Percentiles rank a stretch among this genome's conserved stretches.
Conservation (phyloP, 768 basidiomycete genomes). For the Pleurotus pulmonarius region DNA sequence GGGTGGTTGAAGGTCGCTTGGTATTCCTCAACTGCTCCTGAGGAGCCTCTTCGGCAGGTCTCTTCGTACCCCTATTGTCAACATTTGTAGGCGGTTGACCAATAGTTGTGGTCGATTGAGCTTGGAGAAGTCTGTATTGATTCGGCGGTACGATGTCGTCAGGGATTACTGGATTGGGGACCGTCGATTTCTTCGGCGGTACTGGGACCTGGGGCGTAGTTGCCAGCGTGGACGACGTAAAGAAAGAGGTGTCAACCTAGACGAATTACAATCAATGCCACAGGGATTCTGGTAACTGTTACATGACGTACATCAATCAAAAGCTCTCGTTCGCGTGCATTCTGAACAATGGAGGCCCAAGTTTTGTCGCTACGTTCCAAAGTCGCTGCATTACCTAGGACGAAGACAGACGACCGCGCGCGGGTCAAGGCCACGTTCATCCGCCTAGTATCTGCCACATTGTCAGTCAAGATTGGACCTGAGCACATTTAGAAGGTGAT, state of each 20-base stretch:
- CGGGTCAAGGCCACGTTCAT: conserved; percentile 99
- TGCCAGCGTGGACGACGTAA: conserved; percentile 14
- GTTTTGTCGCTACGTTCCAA: conserved; percentile 79
- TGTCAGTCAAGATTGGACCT: not conserved
- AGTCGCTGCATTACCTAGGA: conserved; percentile 88
- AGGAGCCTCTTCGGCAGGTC: not conserved
- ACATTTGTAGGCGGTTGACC: not conserved
- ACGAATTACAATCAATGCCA: not conserved
- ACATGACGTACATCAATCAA: conserved; percentile 55
- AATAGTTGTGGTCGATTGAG: not conserved
- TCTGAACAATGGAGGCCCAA: conserved; percentile 75
- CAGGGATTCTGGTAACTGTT: not conserved
- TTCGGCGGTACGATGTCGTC: conserved; percentile 34
- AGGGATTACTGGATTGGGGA: conserved; percentile 19
- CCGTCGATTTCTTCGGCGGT: conserved; percentile 20
- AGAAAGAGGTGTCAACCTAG: conserved; percentile 24
- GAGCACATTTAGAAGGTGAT: not conserved
- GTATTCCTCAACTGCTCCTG: not conserved
- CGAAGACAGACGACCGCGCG: conserved; percentile 89
- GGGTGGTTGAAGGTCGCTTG: not conserved
- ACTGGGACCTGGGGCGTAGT: conserved; percentile 5
- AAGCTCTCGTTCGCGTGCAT: conserved; percentile 65
- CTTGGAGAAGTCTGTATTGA: conserved; percentile 7
- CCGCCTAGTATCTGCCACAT: conserved; percentile 61
- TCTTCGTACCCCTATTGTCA: not conserved